Conservation (phyloP, 1,284 basidiomycete species). For the Peniophora sp. region DNA sequence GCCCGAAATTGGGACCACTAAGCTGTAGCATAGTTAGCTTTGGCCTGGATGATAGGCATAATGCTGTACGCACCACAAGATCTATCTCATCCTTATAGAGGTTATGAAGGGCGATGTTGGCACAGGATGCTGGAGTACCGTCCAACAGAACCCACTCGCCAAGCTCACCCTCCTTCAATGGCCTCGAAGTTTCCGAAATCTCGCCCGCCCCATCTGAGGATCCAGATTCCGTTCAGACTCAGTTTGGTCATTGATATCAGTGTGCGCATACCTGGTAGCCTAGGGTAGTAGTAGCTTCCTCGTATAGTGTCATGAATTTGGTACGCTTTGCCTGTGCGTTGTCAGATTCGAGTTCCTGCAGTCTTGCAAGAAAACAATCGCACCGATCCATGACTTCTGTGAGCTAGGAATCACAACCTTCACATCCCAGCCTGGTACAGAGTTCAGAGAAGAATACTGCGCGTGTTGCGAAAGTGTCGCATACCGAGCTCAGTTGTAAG, state of each 20-base stretch:
- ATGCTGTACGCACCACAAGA: constrained; percentile 53
- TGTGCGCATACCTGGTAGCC: constrained; percentile 35
- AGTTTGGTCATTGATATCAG: not conserved
- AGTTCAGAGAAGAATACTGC: constrained; percentile 1
- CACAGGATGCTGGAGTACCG: constrained; percentile 85
- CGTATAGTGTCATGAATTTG: constrained; percentile 74
- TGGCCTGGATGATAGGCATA: not conserved
- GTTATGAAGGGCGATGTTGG: constrained; percentile 86
- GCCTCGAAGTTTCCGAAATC: constrained; percentile 49
- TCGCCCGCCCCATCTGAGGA: constrained; percentile 66
- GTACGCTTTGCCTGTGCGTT: constrained; percentile 65
- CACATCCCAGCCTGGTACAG: constrained; percentile 67
- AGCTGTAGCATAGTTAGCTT: constrained; percentile 34
- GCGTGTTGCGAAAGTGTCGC: constrained; percentile 3
- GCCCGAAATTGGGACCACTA: constrained; percentile 70
- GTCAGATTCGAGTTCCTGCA: constrained; percentile 1
- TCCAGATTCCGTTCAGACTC: constrained; percentile 5
- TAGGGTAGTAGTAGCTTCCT: constrained; percentile 81
- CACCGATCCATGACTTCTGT: constrained; percentile 89
- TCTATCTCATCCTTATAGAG: constrained; percentile 80
- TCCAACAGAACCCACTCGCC: constrained; percentile 87
- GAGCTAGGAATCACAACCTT: constrained; percentile 83
- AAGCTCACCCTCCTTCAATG: constrained; percentile 66
- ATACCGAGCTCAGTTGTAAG: constrained; percentile 60
- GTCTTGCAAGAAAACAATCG: constrained; percentile 8